phyloP scores from a whole-genome alignment of 2,329 filamentous ascomycete genomes.

The Fusarium avenaceum region DNA sequence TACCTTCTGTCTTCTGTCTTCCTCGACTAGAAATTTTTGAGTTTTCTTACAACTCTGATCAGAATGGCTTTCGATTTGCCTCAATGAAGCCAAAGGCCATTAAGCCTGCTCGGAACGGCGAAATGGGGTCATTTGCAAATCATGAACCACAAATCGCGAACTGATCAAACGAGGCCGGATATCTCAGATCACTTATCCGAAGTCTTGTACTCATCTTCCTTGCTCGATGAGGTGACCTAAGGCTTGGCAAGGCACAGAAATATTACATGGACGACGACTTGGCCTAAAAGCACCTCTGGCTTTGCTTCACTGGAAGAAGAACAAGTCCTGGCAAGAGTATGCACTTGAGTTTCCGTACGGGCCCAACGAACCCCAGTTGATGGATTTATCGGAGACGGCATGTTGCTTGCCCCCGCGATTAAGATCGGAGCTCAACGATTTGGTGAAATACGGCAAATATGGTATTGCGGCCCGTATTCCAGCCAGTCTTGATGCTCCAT shows the following conservation, averaged over 20 bases:
- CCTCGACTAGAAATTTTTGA: neutral
- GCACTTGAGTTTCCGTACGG: neutral
- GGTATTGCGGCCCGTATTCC: conserved; percentile 13
- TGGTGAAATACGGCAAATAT: conserved; percentile 24
- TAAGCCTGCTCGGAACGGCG: neutral
- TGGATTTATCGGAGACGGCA: neutral
- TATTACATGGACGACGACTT: too few species aligned
- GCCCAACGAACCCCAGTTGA: neutral
- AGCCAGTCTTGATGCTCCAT: conserved; percentile 4
- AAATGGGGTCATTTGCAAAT: neutral
- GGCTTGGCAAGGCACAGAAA: conserved; percentile 9
- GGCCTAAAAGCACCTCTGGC: neutral
- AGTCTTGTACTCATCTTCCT: neutral
- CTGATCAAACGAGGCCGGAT: neutral
- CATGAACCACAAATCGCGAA: neutral
- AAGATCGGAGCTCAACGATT: neutral
- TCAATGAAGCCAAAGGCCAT: neutral
- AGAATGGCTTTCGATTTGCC: neutral
- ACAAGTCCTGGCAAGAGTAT: neutral
- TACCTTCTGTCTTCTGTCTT: neutral
- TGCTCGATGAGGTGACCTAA: neutral
- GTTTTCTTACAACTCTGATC: neutral
- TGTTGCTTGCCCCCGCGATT: neutral
- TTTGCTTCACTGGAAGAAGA: neutral
- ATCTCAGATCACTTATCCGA: conserved; percentile 17